These are phyloP conservation scores for Calonectria hongkongensis DNA, from an alignment of 2,329 filamentous ascomycete species.

Conservation along the genomic window DNA sequence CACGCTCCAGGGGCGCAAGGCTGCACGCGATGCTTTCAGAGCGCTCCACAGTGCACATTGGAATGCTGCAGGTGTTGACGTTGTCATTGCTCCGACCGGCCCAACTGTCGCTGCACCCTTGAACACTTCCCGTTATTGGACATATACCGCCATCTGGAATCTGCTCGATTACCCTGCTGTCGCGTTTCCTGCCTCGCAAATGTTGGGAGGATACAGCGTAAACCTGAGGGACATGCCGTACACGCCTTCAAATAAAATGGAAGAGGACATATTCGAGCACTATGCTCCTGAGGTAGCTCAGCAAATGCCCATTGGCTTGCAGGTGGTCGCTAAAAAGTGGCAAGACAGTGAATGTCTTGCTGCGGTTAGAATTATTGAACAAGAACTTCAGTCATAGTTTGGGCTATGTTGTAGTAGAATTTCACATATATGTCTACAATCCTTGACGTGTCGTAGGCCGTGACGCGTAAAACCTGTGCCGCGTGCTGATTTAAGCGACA, in stretches of 20 bases:
- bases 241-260: background rate
- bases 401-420: too few relatives aligned
- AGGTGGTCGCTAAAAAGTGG: slow-evolving; percentile 3
- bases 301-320: background rate
- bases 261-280: slow-evolving; percentile 1
- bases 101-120: background rate
- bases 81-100: background rate
- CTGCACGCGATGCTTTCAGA: background rate
- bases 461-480: too few relatives aligned
- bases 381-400: background rate
- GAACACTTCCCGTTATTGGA: background rate
- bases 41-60: background rate
- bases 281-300: background rate
- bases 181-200: background rate
- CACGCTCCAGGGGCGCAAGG: background rate
- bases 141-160: slow-evolving; percentile 1
- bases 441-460: too few relatives aligned
- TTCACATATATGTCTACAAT: too few relatives aligned
- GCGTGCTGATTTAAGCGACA: too few relatives aligned
- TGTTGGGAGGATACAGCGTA: background rate
- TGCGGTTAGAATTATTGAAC: background rate
- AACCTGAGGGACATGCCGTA: background rate
- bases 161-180: background rate
- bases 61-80: background rate
- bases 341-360: background rate